A percentile compares a stretch with the other conserved stretches of the same genome.
Conservation (phyloP, 2,329 filamentous ascomycete species). For the Ascocoryne sarcoides region DNA sequence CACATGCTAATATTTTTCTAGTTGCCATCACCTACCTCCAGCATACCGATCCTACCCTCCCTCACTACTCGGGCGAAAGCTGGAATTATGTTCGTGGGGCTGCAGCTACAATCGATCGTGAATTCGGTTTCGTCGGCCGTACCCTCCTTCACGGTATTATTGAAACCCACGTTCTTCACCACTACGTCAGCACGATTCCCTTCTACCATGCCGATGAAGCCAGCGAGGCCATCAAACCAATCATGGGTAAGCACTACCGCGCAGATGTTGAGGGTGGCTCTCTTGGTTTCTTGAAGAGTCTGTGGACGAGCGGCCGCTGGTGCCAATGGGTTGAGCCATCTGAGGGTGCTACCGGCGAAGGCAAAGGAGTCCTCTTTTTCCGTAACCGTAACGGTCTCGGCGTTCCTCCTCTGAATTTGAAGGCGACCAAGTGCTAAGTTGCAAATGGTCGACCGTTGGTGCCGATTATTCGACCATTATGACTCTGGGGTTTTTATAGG, state of each 20-base stretch:
- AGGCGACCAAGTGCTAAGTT: background rate
- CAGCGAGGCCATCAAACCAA: constrained; percentile 81
- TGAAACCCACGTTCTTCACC: constrained; percentile 95
- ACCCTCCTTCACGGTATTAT: constrained; percentile 90
- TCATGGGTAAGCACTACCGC: constrained; percentile 96
- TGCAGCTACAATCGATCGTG: constrained; percentile 91
- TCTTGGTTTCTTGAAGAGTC: constrained; percentile 71
- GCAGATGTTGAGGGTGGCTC: constrained; percentile 68
- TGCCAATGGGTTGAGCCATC: constrained; percentile 98
- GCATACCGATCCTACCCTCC: constrained; percentile 89
- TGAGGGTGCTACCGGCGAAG: constrained; percentile 68
- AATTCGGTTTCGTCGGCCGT: constrained; percentile 93
- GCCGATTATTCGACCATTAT: too few species aligned
- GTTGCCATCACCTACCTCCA: constrained; percentile 97
- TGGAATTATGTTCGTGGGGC: constrained; percentile 95
- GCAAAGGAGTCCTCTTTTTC: constrained; percentile 91
- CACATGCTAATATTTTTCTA: constrained; percentile 32
- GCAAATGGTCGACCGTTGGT: too few species aligned
- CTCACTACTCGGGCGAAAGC: constrained; percentile 77
- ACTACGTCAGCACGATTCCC: constrained; percentile 92
- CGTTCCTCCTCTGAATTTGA: constrained; percentile 16
- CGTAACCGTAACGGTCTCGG: constrained; percentile 88
- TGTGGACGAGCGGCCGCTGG: constrained; percentile 73
- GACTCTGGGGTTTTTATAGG: too few species aligned
- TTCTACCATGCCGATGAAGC: constrained; percentile 97